Base-by-base conservation (phyloP, 2,329 filamentous ascomycete genomes). In the Fusarium mundagurra region DNA sequence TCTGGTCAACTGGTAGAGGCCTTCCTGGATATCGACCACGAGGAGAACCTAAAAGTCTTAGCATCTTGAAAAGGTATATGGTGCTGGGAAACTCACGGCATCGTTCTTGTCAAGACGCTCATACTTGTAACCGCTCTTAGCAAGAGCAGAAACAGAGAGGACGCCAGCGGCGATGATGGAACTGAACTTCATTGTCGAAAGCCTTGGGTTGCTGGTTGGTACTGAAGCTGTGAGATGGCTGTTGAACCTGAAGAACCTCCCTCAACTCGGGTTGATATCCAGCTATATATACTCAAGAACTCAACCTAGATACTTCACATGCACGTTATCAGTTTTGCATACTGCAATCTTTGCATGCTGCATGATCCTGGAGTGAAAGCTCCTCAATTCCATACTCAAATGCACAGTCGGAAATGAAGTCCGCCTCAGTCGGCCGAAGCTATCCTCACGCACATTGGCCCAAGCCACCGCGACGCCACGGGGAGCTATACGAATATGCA, bases 1-100 rank as follows among this genome's bases (percentile, higher is more conserved):
- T 44, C 91, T 88, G 43, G 91, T 91, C 11, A 78, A 41, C 51
- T 81, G 74, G 76, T 80, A 82, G 24, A 82, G 77, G 17, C 82
- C 82, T 64, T 82, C 81, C 71, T 84, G 82, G 60, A 82, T 80
- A 67, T 83, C 82, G 34, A 84, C 80, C 39, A 84, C 76, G 64
- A 83, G 79, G 33, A 83, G 79, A 39, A 83, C 47, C 81, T 82
- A 18, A 3, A 7, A 11, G 1, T 51, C 18, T 73, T 7, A 58
- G 27, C 5, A 22, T 16, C 1, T 1, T 3, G 2, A 14, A 10
- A 2, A 3, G 22, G 2, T 9, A 12, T 1, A 20, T 4, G 9
- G 1, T 9, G 7, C 2, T 0, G 18, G 14, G 1, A 4, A 24
- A 68, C 77, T 71, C 29, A 78, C 77, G 45, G 77, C 77, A 68